A percentile compares a stretch with the other conserved stretches of the same genome.
Evolutionary conservation across 2,329 filamentous ascomycete species (phyloP).

Genomic region (Claviceps digitariae): DNA sequence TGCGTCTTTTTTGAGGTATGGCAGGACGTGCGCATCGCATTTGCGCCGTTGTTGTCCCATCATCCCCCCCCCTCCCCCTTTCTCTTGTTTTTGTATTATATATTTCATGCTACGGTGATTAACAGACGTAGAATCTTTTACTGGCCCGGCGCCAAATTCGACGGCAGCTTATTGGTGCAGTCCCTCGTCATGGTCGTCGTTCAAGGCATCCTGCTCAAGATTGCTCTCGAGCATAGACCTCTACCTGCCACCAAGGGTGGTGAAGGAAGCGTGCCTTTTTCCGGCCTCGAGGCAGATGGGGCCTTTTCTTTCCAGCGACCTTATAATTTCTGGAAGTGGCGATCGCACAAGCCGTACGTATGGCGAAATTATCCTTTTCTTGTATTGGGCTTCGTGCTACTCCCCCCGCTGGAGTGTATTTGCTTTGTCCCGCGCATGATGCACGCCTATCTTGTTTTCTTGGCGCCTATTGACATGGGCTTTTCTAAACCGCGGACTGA

Average conservation of each 20-base stretch:
- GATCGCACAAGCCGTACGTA: slow-evolving; percentile 50
- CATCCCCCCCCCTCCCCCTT: background rate
- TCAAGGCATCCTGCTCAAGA: slow-evolving; percentile 50
- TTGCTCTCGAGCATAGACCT: slow-evolving; percentile 55
- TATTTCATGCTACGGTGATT: background rate
- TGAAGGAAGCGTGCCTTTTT: slow-evolving; percentile 49
- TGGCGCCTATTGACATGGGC: too few species aligned
- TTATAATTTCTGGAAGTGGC: slow-evolving; percentile 77
- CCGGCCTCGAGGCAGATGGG: slow-evolving; percentile 29
- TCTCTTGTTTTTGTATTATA: background rate
- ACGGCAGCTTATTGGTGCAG: slow-evolving; percentile 49
- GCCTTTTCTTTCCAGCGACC: slow-evolving; percentile 37
- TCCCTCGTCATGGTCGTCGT: slow-evolving; percentile 52
- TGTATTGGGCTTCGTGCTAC: too few species aligned
- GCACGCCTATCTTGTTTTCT: background rate
- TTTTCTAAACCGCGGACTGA: too few species aligned
- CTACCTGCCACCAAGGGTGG: slow-evolving; percentile 45
- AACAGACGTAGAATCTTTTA: slow-evolving; percentile 45
- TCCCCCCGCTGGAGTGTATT: background rate
- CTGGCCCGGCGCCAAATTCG: slow-evolving; percentile 53
- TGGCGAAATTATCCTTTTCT: background rate
- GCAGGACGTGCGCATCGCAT: background rate
- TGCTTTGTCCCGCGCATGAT: background rate
- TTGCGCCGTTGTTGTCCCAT: too few species aligned
- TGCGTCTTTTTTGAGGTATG: slow-evolving; percentile 50